phyloP scores from a whole-genome alignment of 2,329 filamentous ascomycete species.

The Pseudocercospora pini-densiflorae region DNA sequence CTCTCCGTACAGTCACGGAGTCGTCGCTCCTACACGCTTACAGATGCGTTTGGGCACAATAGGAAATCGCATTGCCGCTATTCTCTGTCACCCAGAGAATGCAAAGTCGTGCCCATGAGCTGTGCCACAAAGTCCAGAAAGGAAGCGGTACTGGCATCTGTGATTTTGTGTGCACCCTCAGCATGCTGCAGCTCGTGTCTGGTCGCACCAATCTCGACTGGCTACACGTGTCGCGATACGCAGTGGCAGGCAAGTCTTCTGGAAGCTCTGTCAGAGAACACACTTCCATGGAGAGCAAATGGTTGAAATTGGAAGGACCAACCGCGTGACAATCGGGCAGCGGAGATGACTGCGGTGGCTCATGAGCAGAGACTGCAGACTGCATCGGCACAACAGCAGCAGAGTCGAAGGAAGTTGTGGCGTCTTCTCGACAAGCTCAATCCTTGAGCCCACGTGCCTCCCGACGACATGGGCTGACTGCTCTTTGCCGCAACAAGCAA shows the following conservation, averaged over 20 bases:
- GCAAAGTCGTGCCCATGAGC: not conserved
- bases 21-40: not conserved
- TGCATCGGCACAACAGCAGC: not conserved
- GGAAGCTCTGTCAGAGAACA: not conserved
- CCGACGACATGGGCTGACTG: slow-evolving; percentile 5
- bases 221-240: not conserved
- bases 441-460: slow-evolving; percentile 22
- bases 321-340: too few relatives aligned
- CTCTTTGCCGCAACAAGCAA: slow-evolving; percentile 19
- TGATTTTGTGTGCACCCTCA: not conserved
- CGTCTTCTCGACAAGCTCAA: slow-evolving; percentile 12
- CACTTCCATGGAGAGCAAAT: not conserved
- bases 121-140: not conserved
- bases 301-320: too few relatives aligned
- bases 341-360: slow-evolving; percentile 11
- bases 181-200: not conserved
- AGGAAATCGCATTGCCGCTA: not conserved
- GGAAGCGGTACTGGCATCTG: not conserved
- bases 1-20: not conserved
- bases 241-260: not conserved
- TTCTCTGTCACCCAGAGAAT: not conserved
- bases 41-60: not conserved
- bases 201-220: not conserved
- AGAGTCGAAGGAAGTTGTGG: slow-evolving; percentile 1
- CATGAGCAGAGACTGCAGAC: not conserved